These are phyloP conservation scores for Remersonia thermophila DNA, from an alignment of 2,329 filamentous ascomycete species.

Conservation along the genomic window DNA sequence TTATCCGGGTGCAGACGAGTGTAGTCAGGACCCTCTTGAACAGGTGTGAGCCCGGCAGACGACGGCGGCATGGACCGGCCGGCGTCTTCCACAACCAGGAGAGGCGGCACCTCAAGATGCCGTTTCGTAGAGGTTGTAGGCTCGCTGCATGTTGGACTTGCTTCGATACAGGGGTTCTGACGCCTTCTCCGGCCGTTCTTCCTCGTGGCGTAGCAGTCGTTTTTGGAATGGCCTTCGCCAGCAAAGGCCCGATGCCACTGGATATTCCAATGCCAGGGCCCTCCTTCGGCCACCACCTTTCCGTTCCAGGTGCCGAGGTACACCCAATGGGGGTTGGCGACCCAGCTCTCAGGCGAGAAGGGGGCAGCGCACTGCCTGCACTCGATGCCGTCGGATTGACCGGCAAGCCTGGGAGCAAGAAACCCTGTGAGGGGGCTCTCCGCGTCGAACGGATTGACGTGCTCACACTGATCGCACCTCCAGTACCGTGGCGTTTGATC, in stretches of 20 bases:
- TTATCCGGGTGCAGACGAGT: too few species aligned
- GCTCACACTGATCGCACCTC: slow-evolving; percentile 10
- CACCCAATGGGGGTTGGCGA: slow-evolving; percentile 10
- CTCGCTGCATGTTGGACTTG: too few species aligned
- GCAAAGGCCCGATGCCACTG: slow-evolving; percentile 11
- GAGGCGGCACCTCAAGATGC: too few species aligned
- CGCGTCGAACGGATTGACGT: slow-evolving; percentile 9
- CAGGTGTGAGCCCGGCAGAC: too few species aligned
- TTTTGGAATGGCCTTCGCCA: slow-evolving; percentile 6
- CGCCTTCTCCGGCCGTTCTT: slow-evolving; percentile 10
- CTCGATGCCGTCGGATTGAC: slow-evolving; percentile 5
- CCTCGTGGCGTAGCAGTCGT: slow-evolving; percentile 8
- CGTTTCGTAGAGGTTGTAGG: too few species aligned
- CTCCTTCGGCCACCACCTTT: slow-evolving; percentile 9
- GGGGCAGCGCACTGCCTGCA: slow-evolving; percentile 6
- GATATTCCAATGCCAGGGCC: slow-evolving; percentile 13
- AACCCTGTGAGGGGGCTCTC: slow-evolving; percentile 9
- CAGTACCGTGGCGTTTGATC: slow-evolving; percentile 14
- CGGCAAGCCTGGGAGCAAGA: slow-evolving; percentile 6
- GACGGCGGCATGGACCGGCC: too few species aligned
- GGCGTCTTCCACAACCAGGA: too few species aligned
- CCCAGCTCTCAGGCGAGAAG: slow-evolving; percentile 11
- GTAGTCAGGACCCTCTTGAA: too few species aligned
- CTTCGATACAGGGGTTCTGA: slow-evolving; percentile 13
- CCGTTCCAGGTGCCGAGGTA: slow-evolving; percentile 14